Conservation (phyloP, 208 protist species). For the Crithidia mellificae region DNA sequence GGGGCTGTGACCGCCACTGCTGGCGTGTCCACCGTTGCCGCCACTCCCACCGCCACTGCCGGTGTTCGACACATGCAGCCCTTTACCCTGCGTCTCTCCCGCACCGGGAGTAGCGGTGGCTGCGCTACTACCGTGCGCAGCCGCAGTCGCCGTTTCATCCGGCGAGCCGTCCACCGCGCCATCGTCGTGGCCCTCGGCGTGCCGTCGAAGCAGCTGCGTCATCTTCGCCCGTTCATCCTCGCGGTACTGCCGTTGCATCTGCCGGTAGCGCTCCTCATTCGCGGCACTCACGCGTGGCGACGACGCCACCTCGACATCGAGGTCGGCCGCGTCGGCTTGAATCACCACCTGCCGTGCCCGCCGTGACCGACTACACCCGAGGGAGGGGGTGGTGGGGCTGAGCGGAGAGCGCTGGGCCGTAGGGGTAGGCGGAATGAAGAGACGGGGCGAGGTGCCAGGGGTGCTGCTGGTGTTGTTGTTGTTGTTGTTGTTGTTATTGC, state of each 20-base stretch:
- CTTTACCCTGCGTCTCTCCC: no score
- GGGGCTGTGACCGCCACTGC: conserved; percentile 1
- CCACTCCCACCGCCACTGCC: neutral
- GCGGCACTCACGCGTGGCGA: neutral
- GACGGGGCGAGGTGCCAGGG: neutral
- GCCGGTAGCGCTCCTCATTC: conserved; percentile 14
- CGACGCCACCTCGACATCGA: conserved; percentile 3
- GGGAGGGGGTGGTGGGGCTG: neutral
- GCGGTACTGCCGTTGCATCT: conserved; percentile 21
- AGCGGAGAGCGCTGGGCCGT: neutral
- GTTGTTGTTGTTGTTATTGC: no score
- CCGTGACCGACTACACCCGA: conserved; percentile 4
- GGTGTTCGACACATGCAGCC: no score
- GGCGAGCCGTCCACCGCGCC: neutral
- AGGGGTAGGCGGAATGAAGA: neutral
- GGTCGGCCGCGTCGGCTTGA: conserved; percentile 15
- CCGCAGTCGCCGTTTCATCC: no score
- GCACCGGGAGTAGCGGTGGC: neutral
- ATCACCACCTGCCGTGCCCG: conserved; percentile 22
- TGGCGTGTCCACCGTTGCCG: no score
- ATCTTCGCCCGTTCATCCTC: conserved; percentile 23
- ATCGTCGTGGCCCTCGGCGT: neutral
- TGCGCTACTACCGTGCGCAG: no score
- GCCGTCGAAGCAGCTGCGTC: conserved; percentile 16
- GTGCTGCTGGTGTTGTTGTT: no score